Evolutionary conservation across 179 eudicot genomes (phyloP), one percentile per base, ranked within the genome.

Genomic region (Silene noctiflora): DNA sequence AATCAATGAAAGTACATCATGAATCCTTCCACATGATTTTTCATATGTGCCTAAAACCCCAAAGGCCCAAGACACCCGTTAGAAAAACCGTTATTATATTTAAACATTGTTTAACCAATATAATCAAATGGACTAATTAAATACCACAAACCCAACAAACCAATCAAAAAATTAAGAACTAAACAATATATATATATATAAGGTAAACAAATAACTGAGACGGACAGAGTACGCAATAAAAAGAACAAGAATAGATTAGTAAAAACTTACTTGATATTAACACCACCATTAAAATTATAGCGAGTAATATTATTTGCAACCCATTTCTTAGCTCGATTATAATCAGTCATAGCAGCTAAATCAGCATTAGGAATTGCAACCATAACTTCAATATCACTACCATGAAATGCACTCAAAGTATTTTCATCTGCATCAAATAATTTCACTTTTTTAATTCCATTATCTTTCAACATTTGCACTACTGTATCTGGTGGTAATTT

Each of bases 301-400:
- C 88, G 85, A 51, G 91, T 89, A 69, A 93, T 76, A 75, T 93
- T 93, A 53, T 73, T 78, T 39, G 75, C 59, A 67, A 93, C 98
- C 96, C 96, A 93, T 4, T 82, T 69, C 69, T 83, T 84, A 77
- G 98, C 96, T 75, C 87, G 84, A 8, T 80, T 56, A 35, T 82
- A 89, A 69, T 85, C 84, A 74, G 39, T 80, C 91, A 93, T 88
- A 19, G 78, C 81, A 4, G 75, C 78, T 2, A 93, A 86, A 63
- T 84, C 87, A 44, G 86, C 91, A 56, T 93, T 93, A 0, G 98
- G 94, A 65, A 93, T 93, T 6, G 98, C 98, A 53, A 93, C 91
- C 98, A 93, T 93, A 51, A 93, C 98, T 67, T 93, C 90, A 55
- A 93, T 86, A 58, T 80, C 72, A 55, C 91, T 77, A 6, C 96